Evolutionary conservation across 2,329 filamentous ascomycete species (phyloP).

Genomic region (Lasiodiplodia theobromae): DNA sequence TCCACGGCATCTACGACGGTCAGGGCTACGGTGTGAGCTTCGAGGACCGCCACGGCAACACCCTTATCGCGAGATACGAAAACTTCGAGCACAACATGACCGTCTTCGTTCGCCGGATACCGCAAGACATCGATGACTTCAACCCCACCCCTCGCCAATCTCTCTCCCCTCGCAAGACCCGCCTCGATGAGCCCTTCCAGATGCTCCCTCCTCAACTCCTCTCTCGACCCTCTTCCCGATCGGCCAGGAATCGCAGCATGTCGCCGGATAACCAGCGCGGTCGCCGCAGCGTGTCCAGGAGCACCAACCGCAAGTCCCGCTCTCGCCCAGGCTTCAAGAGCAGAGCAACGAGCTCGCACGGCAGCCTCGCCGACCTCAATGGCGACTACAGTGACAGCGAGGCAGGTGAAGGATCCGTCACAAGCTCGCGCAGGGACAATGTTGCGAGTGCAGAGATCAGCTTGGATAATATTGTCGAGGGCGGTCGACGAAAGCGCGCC

Average conservation of each 20-base stretch:
- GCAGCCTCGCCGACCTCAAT: conserved; percentile 67
- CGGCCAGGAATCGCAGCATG: conserved; percentile 77
- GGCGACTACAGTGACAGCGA: conserved; percentile 89
- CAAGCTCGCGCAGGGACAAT: conserved; percentile 78
- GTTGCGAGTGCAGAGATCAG: conserved; percentile 97
- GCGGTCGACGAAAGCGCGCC: conserved; percentile 90
- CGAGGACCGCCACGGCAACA: conserved; percentile 87
- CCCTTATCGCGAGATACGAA: conserved; percentile 93
- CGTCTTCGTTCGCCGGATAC: conserved; percentile 87
- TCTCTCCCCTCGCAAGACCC: conserved; percentile 61
- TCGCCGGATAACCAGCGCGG: conserved; percentile 75
- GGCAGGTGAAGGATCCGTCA: conserved; percentile 75
- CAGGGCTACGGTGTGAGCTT: conserved; percentile 79
- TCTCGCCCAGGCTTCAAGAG: conserved; percentile 73
- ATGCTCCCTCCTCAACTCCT: conserved; percentile 69
- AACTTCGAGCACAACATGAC: conserved; percentile 93
- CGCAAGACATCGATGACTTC: conserved; percentile 57
- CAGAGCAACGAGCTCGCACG: conserved; percentile 66
- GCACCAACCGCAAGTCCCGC: conserved; percentile 62
- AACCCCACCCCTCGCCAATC: conserved; percentile 57
- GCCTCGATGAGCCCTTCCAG: conserved; percentile 69
- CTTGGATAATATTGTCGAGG: conserved; percentile 97
- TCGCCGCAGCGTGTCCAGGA: conserved; percentile 79
- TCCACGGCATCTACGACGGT: conserved; percentile 88
- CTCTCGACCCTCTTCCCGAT: conserved; percentile 72